Base-by-base conservation (phyloP, 805 yeast species). In the Yarrowia deformans region DNA sequence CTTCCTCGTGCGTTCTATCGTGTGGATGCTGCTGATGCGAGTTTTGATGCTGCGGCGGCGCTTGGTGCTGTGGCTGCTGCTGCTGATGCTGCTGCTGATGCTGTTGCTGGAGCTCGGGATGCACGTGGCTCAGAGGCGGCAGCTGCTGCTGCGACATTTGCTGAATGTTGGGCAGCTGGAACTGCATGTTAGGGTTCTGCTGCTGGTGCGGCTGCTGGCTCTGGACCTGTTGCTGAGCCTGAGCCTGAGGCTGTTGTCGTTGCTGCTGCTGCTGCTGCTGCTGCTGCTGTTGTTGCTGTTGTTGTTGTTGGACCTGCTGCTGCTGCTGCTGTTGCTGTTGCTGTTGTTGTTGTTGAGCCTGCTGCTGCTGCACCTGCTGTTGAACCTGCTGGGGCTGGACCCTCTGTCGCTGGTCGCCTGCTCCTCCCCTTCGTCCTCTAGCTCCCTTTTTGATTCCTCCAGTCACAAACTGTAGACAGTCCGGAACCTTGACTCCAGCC, bases 391-490 rank as follows among this genome's bases (percentile, higher is more conserved):
- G 71, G 7, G 54, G 39, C 54, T 56, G 40, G 16, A 13, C 56
- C 18, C 60, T 54, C 43, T 23, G 45, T 14, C 60, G 14, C 35
- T 54, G 68, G 35, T 63, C 61, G 6, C 19, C 54, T 1, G 34
- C 29, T 23, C 39, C 35, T 8, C 40, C 49, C 18, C 42, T 29
- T 34, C 66, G 50, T 50, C 39, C 42, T 40, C 52, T 49, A 18
- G 10, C 69, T 18, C 74, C 75, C 23, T 73, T 71, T 42, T 74
- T 74, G 63, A 75, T 72, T 72, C 89, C 97, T 56, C 98, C 98
- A 1, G 98, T 94, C 23, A 94, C 98, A 71, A 89, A 88, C 68
- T 82, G 82, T 70, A 95, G 80, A 74, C 91, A 93, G 2, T 84
- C 87, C 0, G 99, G 99, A 2, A 94, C 85, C 10, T 90, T 89